Base-by-base conservation (phyloP, 78 protist genomes). In the Tieghemostelium lacteum region DNA sequence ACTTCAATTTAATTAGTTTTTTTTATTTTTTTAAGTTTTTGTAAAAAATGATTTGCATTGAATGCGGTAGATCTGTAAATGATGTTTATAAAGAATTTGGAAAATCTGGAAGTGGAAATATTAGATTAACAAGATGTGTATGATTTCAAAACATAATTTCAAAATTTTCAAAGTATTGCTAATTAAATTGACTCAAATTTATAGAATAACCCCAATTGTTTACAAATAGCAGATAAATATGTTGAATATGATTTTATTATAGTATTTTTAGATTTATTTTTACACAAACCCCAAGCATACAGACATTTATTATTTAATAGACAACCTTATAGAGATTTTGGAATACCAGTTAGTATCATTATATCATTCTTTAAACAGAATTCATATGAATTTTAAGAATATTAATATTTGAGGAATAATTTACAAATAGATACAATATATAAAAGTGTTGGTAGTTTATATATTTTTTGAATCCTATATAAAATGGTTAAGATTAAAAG, bases 211-310 rank as follows among this genome's bases (percentile, higher is more conserved):
- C 12, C 61, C 6, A 29, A 75, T 61, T 87, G 93, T 63, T 20
- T 55, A 26, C 77, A 87, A 45, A 75, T 65, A 28, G 93, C 93
- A 64, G 93, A 87, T 63, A 87, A 87, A 87, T 87, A 87, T 63
- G 93, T 87, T 28, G 93, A 87, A 39, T 87, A 63, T 61, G 93
- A 87, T 73, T 75, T 87, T n/a, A 87, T 73, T 31, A 87, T 87
- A 39, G 87, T 75, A 61, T 87, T 87, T 63, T 64, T 87, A 61
- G 93, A 87, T 64, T 45, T 87, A 31, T 75, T 87, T 33, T 61
- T 87, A 28, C 85, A 75, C 12, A 74, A 75, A 50, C 50, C 93
- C 20, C 93, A 87, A 73, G 85, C 86, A 58, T 87, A 87, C 45
- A 87, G 93, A 78, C 88, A 78, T 55, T 66, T 78, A 39, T 69